A percentile compares a stretch with the other conserved stretches of the same genome.
phyloP scores from a whole-genome alignment of 768 basidiomycete species.

The Lentinula aciculospora region DNA sequence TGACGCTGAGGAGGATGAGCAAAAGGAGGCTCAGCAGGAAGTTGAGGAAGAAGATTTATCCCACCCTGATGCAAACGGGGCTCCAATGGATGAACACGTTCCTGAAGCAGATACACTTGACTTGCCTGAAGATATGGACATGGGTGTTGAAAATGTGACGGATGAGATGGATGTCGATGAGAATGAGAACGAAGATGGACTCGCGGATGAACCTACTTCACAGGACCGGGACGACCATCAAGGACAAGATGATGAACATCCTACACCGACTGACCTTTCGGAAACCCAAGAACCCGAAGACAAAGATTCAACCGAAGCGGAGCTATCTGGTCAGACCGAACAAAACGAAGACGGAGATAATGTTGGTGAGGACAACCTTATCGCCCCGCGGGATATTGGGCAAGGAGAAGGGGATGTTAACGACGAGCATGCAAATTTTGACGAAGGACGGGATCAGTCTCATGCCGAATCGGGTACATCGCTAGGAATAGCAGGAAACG shows the following conservation, averaged over 20 bases:
- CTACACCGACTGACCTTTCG: constrained; percentile 12
- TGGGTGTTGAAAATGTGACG: constrained; percentile 37
- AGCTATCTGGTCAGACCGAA: constrained; percentile 7
- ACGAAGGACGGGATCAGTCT: constrained; percentile 11
- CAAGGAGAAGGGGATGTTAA: constrained; percentile 34
- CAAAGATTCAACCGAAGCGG: constrained; percentile 4
- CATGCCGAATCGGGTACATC: neutral
- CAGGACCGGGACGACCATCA: constrained; percentile 11
- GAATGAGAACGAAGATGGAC: constrained; percentile 24
- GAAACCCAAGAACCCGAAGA: constrained; percentile 5
- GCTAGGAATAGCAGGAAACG: neutral
- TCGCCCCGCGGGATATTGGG: constrained; percentile 38
- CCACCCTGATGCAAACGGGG: constrained; percentile 48
- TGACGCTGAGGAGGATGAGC: constrained; percentile 19
- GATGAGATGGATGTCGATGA: constrained; percentile 25
- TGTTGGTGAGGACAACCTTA: constrained; percentile 22
- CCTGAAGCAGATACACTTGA: constrained; percentile 81
- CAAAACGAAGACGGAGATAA: constrained; percentile 25
- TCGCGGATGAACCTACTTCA: constrained; percentile 10
- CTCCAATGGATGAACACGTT: constrained; percentile 70
- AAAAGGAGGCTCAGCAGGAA: constrained; percentile 14
- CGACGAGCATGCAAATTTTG: constrained; percentile 21
- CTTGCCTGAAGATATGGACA: constrained; percentile 81
- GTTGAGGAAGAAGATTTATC: constrained; percentile 25
- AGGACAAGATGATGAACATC: constrained; percentile 15